phyloP scores from a whole-genome alignment of 2,329 filamentous ascomycete species.

The Zarea fungicola region DNA sequence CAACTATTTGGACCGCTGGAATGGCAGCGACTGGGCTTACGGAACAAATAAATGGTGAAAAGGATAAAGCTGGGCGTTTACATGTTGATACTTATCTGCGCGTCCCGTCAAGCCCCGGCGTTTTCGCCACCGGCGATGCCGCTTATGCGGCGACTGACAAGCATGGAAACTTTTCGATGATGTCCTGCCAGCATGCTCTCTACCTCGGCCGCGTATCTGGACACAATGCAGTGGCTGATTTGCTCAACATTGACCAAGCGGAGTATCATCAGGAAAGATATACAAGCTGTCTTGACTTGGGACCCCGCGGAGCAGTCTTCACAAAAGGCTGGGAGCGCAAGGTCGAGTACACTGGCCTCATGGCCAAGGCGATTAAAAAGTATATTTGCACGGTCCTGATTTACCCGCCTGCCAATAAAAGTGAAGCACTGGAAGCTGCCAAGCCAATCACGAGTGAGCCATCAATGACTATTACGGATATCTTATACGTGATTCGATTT shows the following conservation, averaged over 20 bases:
- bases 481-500: no score
- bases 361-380: slow-evolving; percentile 28
- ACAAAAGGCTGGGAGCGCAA: slow-evolving; percentile 27
- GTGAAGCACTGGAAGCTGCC: slow-evolving; percentile 21
- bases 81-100: slow-evolving; percentile 24
- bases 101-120: slow-evolving; percentile 10
- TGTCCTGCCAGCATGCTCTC: slow-evolving; percentile 36
- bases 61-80: slow-evolving; percentile 25
- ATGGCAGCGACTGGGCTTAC: slow-evolving; percentile 28
- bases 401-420: slow-evolving; percentile 24
- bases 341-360: slow-evolving; percentile 20
- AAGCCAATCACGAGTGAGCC: slow-evolving; percentile 15
- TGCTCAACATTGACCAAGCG: slow-evolving; percentile 22
- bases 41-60: slow-evolving; percentile 24
- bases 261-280: slow-evolving; percentile 28
- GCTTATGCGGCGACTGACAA: slow-evolving; percentile 22
- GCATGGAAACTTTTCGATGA: slow-evolving; percentile 25
- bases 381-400: slow-evolving; percentile 30
- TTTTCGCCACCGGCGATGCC: slow-evolving; percentile 31
- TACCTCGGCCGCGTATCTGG: slow-evolving; percentile 29
- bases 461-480: not conserved
- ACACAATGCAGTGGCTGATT: slow-evolving; percentile 29
- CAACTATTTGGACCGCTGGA: slow-evolving; percentile 33
- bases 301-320: slow-evolving; percentile 25
- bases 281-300: slow-evolving; percentile 31